Conservation (phyloP, 257 asterid species). For the Solanum virginianum region DNA sequence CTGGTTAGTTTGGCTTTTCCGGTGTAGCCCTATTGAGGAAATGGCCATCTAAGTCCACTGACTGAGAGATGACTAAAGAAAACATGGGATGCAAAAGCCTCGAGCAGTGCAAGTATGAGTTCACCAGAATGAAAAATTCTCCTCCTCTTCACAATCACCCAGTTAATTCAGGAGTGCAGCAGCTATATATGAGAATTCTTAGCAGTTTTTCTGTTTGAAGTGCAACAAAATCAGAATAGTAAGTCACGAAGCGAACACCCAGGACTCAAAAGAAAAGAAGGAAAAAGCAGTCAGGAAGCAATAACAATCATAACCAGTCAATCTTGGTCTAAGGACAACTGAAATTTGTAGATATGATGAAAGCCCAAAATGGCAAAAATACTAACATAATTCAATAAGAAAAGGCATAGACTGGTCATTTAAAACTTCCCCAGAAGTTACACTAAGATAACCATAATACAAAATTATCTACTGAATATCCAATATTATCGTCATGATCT, state of each 20-base stretch:
- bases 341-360: neutral
- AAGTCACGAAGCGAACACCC: neutral
- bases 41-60: conserved; percentile 47
- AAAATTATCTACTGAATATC: neutral
- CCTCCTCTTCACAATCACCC: neutral
- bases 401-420: neutral
- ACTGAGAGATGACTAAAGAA: conserved; percentile 18
- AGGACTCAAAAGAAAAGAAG: neutral
- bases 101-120: neutral
- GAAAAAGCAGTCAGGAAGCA: neutral
- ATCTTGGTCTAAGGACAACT: neutral
- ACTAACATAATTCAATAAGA: neutral
- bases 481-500: neutral
- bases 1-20: conserved; percentile 39
- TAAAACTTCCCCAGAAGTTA: neutral
- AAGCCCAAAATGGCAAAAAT: neutral
- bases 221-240: neutral
- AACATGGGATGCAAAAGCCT: conserved; percentile 33
- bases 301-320: neutral
- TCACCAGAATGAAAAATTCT: neutral
- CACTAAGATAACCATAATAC: neutral
- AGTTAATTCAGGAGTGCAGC: neutral
- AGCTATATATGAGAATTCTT: neutral
- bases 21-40: conserved; percentile 47
- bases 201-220: neutral